Conservation (phyloP, 352 stramenopile genomes). For the Globisporangium irregulare region DNA sequence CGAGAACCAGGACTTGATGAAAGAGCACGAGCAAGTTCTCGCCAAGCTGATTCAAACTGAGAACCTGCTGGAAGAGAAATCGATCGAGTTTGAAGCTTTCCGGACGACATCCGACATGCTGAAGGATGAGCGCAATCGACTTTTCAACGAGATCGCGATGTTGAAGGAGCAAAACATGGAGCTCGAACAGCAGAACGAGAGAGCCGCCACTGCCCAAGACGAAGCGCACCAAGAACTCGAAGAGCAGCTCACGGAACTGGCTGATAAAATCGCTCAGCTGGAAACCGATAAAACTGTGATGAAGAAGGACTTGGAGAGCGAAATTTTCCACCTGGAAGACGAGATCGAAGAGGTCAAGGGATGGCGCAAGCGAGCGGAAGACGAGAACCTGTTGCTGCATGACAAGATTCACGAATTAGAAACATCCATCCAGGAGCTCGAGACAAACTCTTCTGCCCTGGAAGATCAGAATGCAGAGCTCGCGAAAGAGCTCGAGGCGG, state of each 20-base stretch:
- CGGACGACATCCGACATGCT: conserved; percentile 59
- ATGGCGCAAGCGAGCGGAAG: conserved; percentile 42
- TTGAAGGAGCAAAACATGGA: conserved; percentile 48
- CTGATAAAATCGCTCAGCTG: conserved; percentile 57
- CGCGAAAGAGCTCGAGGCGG: conserved; percentile 22
- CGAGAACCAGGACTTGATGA: conserved; percentile 43
- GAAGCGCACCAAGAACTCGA: conserved; percentile 49
- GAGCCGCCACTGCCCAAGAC: conserved; percentile 41
- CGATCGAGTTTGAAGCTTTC: conserved; percentile 59
- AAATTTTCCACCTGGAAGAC: conserved; percentile 30
- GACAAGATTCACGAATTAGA: conserved; percentile 39
- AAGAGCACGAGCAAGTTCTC: conserved; percentile 43
- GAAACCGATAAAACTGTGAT: conserved; percentile 38
- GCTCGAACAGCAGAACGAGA: conserved; percentile 39
- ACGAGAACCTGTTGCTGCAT: conserved; percentile 38
- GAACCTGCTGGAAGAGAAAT: conserved; percentile 57
- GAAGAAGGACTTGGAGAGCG: conserved; percentile 18
- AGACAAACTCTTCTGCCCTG: conserved; percentile 20
- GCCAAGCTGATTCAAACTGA: conserved; percentile 46
- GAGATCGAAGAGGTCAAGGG: conserved; percentile 48
- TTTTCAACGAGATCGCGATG: conserved; percentile 54
- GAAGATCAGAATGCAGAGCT: conserved; percentile 37
- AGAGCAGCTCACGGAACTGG: conserved; percentile 53
- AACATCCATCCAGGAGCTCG: conserved; percentile 26
- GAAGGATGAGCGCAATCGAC: conserved; percentile 49